A percentile compares a stretch with the other conserved stretches of the same genome.
Conservation (phyloP, 352 stramenopile species). For the Globisporangium cylindrosporum region DNA sequence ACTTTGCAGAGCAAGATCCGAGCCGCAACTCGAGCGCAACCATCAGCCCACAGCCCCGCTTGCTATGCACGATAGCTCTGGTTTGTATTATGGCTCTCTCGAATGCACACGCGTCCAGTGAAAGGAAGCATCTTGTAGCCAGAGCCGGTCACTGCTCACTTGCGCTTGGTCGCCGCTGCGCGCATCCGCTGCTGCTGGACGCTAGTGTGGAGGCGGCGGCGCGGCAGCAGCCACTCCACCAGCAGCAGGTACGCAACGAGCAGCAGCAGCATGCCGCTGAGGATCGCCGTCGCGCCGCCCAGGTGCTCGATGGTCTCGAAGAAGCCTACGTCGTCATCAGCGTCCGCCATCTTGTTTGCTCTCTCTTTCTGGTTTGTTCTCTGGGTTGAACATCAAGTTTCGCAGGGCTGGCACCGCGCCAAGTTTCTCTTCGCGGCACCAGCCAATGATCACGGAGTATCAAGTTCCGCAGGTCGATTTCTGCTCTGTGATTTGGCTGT, state of each 20-base stretch:
- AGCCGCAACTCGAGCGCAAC: background rate
- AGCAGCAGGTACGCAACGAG: slow-evolving; percentile 36
- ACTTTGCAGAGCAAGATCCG: background rate
- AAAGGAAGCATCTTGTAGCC: background rate
- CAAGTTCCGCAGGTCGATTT: slow-evolving; percentile 9
- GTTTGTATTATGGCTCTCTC: too few species aligned
- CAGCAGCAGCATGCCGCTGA: slow-evolving; percentile 33
- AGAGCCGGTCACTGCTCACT: slow-evolving; percentile 5
- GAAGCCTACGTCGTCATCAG: slow-evolving; percentile 29
- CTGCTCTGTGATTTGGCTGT: slow-evolving; percentile 17
- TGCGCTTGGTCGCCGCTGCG: slow-evolving; percentile 6
- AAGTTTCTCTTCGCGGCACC: background rate
- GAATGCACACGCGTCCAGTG: background rate
- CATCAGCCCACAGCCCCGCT: too few species aligned
- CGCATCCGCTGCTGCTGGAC: background rate
- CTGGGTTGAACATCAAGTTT: slow-evolving; percentile 19
- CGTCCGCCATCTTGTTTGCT: background rate
- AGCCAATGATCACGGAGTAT: slow-evolving; percentile 6
- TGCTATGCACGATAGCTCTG: too few species aligned
- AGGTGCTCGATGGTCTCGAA: slow-evolving; percentile 43
- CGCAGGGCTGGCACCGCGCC: slow-evolving; percentile 8
- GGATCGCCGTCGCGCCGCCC: slow-evolving; percentile 25
- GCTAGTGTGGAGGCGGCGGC: slow-evolving; percentile 15
- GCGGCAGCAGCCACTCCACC: slow-evolving; percentile 44
- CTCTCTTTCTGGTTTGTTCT: background rate